Conservation (phyloP, 306 rosid genomes). For the Citrullus colocynthis region DNA sequence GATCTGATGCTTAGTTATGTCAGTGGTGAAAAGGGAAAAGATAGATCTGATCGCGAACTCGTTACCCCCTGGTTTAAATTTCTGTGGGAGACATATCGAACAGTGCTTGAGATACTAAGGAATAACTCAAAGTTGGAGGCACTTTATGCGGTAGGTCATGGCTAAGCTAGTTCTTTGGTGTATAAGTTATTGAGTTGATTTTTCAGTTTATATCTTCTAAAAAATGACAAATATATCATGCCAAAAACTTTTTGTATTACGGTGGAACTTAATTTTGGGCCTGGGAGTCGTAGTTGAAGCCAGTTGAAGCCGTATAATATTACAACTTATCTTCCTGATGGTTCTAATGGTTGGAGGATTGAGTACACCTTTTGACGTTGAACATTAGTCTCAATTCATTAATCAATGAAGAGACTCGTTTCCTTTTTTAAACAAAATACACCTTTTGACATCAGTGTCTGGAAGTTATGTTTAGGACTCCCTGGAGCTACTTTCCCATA, state of each 20-base stretch:
- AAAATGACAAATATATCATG: neutral
- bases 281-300: neutral
- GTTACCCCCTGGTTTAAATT: slow-evolving; percentile 99
- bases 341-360: neutral
- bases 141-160: slow-evolving; percentile 62
- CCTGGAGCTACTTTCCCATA: neutral
- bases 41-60: slow-evolving; percentile 82
- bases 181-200: neutral
- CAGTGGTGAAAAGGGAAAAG: slow-evolving; percentile 96
- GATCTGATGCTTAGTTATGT: slow-evolving; percentile 91
- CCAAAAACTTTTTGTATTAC: neutral
- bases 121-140: slow-evolving; percentile 95
- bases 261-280: neutral
- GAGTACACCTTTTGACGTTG: too few species aligned
- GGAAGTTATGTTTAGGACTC: neutral
- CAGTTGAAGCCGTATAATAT: neutral
- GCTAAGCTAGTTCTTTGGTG: neutral
- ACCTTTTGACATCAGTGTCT: neutral
- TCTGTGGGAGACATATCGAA: slow-evolving; percentile 93
- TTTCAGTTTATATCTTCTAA: neutral
- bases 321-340: neutral
- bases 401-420: too few species aligned
- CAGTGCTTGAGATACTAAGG: slow-evolving; percentile 87
- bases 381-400: too few species aligned
- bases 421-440: too few species aligned